Base-by-base conservation (phyloP, 1,284 basidiomycete genomes). In the Stereum hirsutum region DNA sequence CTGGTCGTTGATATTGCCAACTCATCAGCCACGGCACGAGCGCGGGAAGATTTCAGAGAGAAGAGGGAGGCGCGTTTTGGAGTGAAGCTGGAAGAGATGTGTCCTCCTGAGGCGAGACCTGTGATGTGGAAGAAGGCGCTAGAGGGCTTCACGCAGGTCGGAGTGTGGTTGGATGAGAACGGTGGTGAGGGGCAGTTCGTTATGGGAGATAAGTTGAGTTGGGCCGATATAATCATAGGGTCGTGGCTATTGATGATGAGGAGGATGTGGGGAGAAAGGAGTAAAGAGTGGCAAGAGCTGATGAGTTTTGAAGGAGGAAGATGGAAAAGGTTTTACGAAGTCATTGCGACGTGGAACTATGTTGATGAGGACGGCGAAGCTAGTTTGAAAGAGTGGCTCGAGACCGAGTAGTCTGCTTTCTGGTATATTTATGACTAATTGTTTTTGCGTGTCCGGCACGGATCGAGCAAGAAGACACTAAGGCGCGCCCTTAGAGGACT, bases 41-140 rank as follows among this genome's bases (percentile, higher is more conserved):
- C 64, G 50, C 48, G 52, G 46, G 58, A 50, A 35, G 70, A 69
- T 51, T 70, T 66, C 52, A 54, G 63, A 20, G 42, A 47, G 17
- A 64, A 63, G 6, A 54, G 65, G 32, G 63, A 66, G 52, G 47
- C 44, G 41, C 6, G 11, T 3, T 62, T 60, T 30, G 64, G 62
- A 7, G 57, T 55, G 45, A 56, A 47, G 21, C 46, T 72, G 31
- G 65, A 68, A 47, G 60, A 68, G 15, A 14, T 65, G 1, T 49
- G 49, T 8, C 54, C 55, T 4, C 19, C 41, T 0, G 31, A 33
- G 21, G 41, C 19, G 15, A 15, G 25, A 17, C 17, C 21, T 6
- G 51, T 57, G 15, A 49, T 54, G 33, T 43, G 57, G 34, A 68
- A 65, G 68, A 50, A 47, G 40, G 56, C 56, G 39, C 47, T 66